Evolutionary conservation across 306 rosid species (phyloP), one percentile per base, ranked within the genome.

Genomic region (Acacia acuminata): DNA sequence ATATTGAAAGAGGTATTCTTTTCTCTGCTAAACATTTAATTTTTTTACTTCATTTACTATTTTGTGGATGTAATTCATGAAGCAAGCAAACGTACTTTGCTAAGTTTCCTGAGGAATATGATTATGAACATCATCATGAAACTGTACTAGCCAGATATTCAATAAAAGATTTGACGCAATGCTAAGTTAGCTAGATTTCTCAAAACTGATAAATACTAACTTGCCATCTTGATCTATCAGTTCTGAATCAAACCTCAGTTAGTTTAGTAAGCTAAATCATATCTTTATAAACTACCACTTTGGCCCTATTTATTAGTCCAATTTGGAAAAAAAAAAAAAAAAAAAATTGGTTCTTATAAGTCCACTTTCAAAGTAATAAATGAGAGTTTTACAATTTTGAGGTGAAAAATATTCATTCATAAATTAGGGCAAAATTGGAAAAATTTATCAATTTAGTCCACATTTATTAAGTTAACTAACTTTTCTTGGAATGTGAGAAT

Each of bases 1-100:
- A 75, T 88, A 84, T 85, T 96, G 86, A 90, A 92, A 87, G 96
- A 96, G 99, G 99, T 94, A 82, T 78, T 38, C 61, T 75, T 70
- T 61, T 44, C 48, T 67, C 38, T 56, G 47, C 77, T 40, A 71
- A 71, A 71, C 40, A 13, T 51, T 47, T 78, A 14, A 27, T 30
- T 30, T 30, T 2, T 30, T 48, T 58, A 66, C n/a, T 42, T 61
- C 36, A 17, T 72, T 22, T 82, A 36, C 24, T 32, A 61, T 48
- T 83, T 32, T 32, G 34, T 45, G 56, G 63, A 36, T 68, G 45
- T 66, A 32, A 10, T 76, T 12, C 60, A 40, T 64, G 11, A 48
- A 48, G 65, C 22, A 6, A 64, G 65, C 22, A 6, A 64, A 38
- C n/a, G n/a, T n/a, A n/a, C 17, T 34, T 10, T 75, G 32, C 51